Evolutionary conservation across 495 filamentous ascomycete species (phyloP).

Genomic region (Neohortaea acidophila): DNA sequence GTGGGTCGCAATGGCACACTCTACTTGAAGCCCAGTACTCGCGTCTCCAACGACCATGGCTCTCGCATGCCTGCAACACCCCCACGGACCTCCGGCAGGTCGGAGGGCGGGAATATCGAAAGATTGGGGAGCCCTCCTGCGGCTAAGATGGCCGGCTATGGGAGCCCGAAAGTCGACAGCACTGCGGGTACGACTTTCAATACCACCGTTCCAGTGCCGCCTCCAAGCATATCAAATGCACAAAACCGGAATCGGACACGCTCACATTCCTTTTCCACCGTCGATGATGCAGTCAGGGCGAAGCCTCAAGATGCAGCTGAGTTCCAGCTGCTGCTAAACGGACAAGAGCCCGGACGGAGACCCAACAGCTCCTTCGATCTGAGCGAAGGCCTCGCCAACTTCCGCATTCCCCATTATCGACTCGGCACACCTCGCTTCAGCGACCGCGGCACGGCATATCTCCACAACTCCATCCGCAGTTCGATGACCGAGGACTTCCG

Average conservation of each 20-base stretch:
- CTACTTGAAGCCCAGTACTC: slow-evolving; percentile 17
- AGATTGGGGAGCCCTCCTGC: background rate
- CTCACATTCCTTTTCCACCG: slow-evolving; percentile 46
- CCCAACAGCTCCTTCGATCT: slow-evolving; percentile 54
- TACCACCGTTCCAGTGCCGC: slow-evolving; percentile 9
- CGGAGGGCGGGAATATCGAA: background rate
- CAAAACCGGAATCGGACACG: slow-evolving; percentile 21
- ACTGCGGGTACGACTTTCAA: background rate
- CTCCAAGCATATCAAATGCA: slow-evolving; percentile 13
- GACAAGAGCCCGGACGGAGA: slow-evolving; percentile 47
- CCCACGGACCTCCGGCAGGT: slow-evolving; percentile 9
- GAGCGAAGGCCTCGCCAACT: slow-evolving; percentile 46
- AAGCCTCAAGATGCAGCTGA: slow-evolving; percentile 53
- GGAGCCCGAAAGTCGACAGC: background rate
- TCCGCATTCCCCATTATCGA: slow-evolving; percentile 75
- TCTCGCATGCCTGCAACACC: slow-evolving; percentile 11
- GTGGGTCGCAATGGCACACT: slow-evolving; percentile 12
- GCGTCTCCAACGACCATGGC: slow-evolving; percentile 4
- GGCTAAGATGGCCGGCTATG: background rate
- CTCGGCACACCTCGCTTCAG: slow-evolving; percentile 75
- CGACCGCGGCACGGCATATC: slow-evolving; percentile 56
- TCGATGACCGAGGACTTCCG: slow-evolving; percentile 37
- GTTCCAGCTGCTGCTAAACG: slow-evolving; percentile 40
- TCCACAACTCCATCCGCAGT: slow-evolving; percentile 59
- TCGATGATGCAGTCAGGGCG: slow-evolving; percentile 29